A percentile compares a stretch with the other conserved stretches of the same genome.
Evolutionary conservation across 78 protist species (phyloP).

Genomic region (Protostelium mycophagum): DNA sequence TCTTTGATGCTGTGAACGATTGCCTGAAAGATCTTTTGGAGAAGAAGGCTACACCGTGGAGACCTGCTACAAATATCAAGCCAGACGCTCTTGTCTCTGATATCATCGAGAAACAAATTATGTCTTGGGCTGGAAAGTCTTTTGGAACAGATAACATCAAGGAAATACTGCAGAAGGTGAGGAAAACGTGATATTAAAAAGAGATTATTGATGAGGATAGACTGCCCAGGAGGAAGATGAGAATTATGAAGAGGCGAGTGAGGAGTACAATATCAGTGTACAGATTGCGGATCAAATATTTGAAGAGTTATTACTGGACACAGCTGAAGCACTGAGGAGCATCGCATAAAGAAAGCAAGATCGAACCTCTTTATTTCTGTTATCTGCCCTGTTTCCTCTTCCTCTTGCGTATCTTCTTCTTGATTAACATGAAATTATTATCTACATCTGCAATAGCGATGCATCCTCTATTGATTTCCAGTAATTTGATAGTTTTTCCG

Average conservation of each 20-base stretch:
- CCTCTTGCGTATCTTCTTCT: too few species aligned
- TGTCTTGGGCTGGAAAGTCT: neutral
- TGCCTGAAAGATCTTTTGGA: neutral
- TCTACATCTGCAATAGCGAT: too few species aligned
- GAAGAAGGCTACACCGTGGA: neutral
- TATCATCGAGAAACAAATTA: neutral
- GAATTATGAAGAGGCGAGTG: neutral
- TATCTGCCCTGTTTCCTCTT: too few species aligned
- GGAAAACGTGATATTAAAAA: neutral
- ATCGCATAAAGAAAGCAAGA: neutral
- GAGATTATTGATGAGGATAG: neutral
- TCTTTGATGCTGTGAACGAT: neutral
- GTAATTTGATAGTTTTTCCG: too few species aligned
- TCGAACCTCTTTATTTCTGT: too few species aligned
- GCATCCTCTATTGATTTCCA: too few species aligned
- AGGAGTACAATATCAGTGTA: neutral
- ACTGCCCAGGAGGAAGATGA: neutral
- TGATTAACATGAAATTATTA: too few species aligned
- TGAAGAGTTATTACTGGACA: neutral
- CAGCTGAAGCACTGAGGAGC: neutral
- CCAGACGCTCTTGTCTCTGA: neutral
- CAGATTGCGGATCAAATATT: neutral
- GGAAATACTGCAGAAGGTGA: neutral
- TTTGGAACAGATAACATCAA: neutral
- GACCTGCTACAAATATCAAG: neutral